Conservation (phyloP, 495 filamentous ascomycete species). For the Venustampulla echinocandica region DNA sequence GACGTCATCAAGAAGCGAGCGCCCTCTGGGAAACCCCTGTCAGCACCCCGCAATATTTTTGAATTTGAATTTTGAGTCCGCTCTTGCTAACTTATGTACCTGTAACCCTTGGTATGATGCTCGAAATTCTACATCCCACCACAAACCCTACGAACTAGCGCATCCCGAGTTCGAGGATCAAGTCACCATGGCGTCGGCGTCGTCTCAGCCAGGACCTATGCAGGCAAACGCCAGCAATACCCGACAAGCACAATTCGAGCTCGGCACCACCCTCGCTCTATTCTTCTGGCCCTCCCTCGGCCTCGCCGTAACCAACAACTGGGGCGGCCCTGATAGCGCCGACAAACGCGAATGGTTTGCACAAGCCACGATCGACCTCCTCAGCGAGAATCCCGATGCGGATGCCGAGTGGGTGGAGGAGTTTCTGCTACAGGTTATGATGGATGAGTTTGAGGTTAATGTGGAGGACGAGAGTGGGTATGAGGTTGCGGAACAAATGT, state of each 20-base stretch:
- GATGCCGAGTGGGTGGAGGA: conserved; percentile 78
- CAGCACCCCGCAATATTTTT: too few relatives aligned
- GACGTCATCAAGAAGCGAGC: too few relatives aligned
- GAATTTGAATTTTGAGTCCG: too few relatives aligned
- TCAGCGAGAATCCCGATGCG: conserved; percentile 60
- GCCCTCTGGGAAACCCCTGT: too few relatives aligned
- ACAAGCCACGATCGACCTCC: conserved; percentile 76
- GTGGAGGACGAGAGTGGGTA: conserved; percentile 82
- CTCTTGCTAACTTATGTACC: too few relatives aligned
- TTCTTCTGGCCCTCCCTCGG: conserved; percentile 79
- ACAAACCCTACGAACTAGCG: conserved; percentile 43
- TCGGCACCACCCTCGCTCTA: conserved; percentile 69
- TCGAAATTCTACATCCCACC: conserved; percentile 2
- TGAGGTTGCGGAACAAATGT: conserved; percentile 62
- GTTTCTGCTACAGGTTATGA: conserved; percentile 78
- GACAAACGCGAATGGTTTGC: conserved; percentile 97
- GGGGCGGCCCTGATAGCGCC: conserved; percentile 74
- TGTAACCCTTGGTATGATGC: not conserved
- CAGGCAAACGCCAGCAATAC: not conserved
- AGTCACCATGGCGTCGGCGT: not conserved
- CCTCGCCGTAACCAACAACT: conserved; percentile 76
- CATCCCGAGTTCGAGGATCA: conserved; percentile 34
- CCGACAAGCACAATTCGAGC: conserved; percentile 58
- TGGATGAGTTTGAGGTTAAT: conserved; percentile 87
- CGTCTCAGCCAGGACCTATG: not conserved